Conservation (phyloP, 1,139 yeast species). For the Wickerhamomyces sp. region DNA sequence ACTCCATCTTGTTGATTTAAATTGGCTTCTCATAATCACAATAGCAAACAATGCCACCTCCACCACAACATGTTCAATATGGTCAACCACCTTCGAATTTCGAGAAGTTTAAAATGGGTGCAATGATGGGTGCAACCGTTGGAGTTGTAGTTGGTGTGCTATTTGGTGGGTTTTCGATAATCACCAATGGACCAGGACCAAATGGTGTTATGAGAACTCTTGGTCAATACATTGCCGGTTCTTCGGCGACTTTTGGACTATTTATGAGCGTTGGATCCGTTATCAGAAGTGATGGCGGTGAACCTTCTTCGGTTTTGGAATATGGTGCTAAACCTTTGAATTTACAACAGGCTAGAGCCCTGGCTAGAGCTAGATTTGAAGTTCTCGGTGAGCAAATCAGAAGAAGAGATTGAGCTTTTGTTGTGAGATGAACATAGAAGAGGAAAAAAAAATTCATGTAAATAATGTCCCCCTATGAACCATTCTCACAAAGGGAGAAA, state of each 20-base stretch:
- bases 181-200: conserved; percentile 97
- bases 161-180: conserved; percentile 88
- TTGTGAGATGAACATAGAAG: too few relatives aligned
- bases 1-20: too few relatives aligned
- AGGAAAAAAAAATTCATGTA: too few relatives aligned
- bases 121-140: conserved; percentile 93
- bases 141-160: conserved; percentile 95
- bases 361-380: conserved; percentile 22
- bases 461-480: too few relatives aligned
- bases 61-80: conserved; percentile 72
- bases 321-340: conserved; percentile 16
- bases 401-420: conserved; percentile 12
- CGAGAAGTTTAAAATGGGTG: conserved; percentile 97
- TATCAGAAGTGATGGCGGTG: conserved; percentile 75
- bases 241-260: conserved; percentile 94
- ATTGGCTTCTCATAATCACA: too few relatives aligned
- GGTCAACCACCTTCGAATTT: conserved; percentile 83
- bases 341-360: conserved; percentile 20
- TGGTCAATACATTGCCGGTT: conserved; percentile 94
- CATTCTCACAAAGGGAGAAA: too few relatives aligned
- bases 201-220: conserved; percentile 94
- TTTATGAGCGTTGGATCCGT: conserved; percentile 95
- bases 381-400: conserved; percentile 15
- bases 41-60: too few relatives aligned
- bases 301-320: conserved; percentile 10